Conservation (phyloP, 805 yeast species). For the Yarrowia bubula region DNA sequence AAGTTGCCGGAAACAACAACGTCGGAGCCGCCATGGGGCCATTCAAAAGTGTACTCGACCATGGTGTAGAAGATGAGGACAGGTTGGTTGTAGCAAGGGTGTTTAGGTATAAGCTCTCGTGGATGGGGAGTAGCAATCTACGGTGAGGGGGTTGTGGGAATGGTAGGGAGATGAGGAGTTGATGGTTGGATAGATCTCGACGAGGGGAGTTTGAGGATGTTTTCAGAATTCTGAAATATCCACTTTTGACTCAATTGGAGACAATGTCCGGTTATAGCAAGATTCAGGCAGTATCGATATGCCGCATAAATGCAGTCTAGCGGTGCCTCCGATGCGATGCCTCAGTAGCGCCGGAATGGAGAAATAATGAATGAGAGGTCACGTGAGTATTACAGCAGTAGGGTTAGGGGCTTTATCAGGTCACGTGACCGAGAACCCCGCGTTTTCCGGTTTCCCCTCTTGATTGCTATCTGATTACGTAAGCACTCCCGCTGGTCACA, state of each 20-base stretch:
- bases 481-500: too few species aligned
- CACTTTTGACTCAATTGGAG: neutral
- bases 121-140: neutral
- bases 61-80: neutral
- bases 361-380: too few species aligned
- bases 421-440: too few species aligned
- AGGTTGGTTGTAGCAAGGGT: too few species aligned
- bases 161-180: neutral
- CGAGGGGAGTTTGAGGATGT: too few species aligned
- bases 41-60: slow-evolving; percentile 18
- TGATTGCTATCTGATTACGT: too few species aligned
- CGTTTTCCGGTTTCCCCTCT: too few species aligned
- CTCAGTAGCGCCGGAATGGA: too few species aligned
- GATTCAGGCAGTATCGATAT: neutral
- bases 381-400: too few species aligned
- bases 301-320: neutral
- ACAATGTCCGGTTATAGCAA: neutral
- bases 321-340: neutral
- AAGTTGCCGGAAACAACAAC: slow-evolving; percentile 62
- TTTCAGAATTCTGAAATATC: neutral
- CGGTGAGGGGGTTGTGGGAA: too few species aligned
- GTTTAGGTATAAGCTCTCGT: too few species aligned
- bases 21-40: slow-evolving; percentile 33
- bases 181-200: neutral
- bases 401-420: too few species aligned